phyloP scores from a whole-genome alignment of 75 land plant species.

The Azolla pinnata region DNA sequence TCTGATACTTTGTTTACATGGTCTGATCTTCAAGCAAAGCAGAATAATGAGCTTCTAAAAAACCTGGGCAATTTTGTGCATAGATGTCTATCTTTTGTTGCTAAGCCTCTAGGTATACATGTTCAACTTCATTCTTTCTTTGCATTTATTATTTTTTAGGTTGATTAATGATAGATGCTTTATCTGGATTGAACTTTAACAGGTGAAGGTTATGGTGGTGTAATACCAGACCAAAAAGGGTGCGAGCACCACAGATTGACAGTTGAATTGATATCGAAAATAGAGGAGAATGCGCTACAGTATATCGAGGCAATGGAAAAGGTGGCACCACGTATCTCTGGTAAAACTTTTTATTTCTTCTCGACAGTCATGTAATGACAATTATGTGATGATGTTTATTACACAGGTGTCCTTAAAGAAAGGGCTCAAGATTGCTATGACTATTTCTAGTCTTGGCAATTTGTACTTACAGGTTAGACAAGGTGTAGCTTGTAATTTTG shows the following conservation, averaged over 20 bases:
- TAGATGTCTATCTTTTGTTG: constrained; percentile 73
- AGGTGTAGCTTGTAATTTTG: too few species aligned
- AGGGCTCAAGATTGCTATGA: constrained; percentile 83
- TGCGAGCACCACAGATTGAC: constrained; percentile 60
- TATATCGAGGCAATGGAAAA: constrained; percentile 93
- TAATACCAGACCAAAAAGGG: constrained; percentile 67
- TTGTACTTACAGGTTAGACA: constrained; percentile 61
- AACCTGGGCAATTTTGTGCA: constrained; percentile 90
- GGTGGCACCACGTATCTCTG: too few species aligned
- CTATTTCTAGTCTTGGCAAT: constrained; percentile 79
- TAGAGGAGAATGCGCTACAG: constrained; percentile 50
- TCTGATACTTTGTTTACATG: constrained; percentile 92
- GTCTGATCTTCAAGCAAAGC: constrained; percentile 86
- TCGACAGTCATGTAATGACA: background rate
- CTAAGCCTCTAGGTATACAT: constrained; percentile 65
- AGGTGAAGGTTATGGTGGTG: constrained; percentile 79
- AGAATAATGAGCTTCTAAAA: constrained; percentile 72
- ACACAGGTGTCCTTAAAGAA: constrained; percentile 81
- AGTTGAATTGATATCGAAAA: constrained; percentile 32
- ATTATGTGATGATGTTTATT: background rate
- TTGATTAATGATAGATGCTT: background rate
- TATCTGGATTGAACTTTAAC: constrained; percentile 1
- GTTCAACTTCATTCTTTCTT: too few species aligned
- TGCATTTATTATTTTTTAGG: too few species aligned
- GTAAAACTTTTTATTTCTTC: background rate